Percentiles rank a stretch among this genome's conserved stretches.
These are phyloP conservation scores for Cordyceps cicadae DNA, from an alignment of 2,329 filamentous ascomycete genomes.

Conservation along the genomic window DNA sequence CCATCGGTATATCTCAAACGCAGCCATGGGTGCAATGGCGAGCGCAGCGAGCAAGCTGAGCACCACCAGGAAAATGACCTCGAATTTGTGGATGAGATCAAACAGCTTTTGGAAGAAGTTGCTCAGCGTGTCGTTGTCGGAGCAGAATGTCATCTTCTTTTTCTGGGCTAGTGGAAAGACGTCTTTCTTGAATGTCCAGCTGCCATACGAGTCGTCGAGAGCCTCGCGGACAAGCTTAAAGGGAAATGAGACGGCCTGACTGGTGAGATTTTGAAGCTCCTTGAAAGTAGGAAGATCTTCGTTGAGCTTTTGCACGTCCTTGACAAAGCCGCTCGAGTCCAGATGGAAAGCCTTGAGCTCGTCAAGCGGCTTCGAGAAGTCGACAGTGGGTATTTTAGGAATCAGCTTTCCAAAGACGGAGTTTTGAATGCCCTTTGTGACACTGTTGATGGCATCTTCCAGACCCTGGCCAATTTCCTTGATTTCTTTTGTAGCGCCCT, in stretches of 20 bases:
- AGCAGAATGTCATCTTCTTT: slow-evolving; percentile 78
- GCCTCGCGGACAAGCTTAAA: slow-evolving; percentile 71
- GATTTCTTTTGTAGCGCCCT: slow-evolving; percentile 50
- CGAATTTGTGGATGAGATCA: slow-evolving; percentile 56
- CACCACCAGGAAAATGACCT: slow-evolving; percentile 68
- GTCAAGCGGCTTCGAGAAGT: slow-evolving; percentile 57
- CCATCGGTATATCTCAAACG: slow-evolving; percentile 71
- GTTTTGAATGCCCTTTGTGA: slow-evolving; percentile 35
- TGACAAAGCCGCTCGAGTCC: slow-evolving; percentile 55
- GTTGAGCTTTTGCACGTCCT: slow-evolving; percentile 65
- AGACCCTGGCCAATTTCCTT: slow-evolving; percentile 47
- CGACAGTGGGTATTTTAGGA: slow-evolving; percentile 41
- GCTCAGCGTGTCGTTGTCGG: slow-evolving; percentile 71
- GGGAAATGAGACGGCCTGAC: slow-evolving; percentile 64
- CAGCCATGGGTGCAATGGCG: slow-evolving; percentile 71
- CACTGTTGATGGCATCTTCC: slow-evolving; percentile 39
- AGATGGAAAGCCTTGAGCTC: slow-evolving; percentile 64
- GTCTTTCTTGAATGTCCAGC: slow-evolving; percentile 69
- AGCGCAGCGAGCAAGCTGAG: slow-evolving; percentile 63
- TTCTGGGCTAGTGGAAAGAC: slow-evolving; percentile 79
- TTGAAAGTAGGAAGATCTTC: slow-evolving; percentile 73
- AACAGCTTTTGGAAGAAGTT: slow-evolving; percentile 73
- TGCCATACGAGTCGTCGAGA: slow-evolving; percentile 62
- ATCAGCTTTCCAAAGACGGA: slow-evolving; percentile 43
- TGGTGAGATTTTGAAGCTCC: slow-evolving; percentile 74